These are phyloP conservation scores for Perkinsus marinus DNA, from an alignment of 169 alveolate genomes.

Conservation along the genomic window DNA sequence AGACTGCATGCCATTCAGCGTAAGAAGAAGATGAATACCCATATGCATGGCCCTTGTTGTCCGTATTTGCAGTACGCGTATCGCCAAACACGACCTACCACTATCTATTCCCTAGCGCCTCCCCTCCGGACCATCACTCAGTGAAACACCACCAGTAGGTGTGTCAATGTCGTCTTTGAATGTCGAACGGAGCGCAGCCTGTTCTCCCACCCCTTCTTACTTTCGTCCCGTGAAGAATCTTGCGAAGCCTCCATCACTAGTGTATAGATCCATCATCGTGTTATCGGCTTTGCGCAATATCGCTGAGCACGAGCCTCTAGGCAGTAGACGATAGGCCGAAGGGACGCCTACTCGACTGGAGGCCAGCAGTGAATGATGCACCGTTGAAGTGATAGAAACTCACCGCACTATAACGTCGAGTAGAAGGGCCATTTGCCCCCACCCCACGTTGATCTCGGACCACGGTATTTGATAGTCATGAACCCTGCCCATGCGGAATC, in stretches of 20 bases:
- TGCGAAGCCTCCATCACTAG: not conserved
- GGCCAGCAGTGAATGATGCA: too few species aligned
- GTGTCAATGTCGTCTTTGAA: too few species aligned
- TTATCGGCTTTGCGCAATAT: constrained; percentile 1
- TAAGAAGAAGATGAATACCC: too few species aligned
- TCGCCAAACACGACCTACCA: too few species aligned
- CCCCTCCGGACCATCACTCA: too few species aligned
- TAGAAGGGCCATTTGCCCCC: constrained; percentile 32
- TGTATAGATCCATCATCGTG: not conserved
- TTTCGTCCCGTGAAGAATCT: not conserved
- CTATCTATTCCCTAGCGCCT: too few species aligned
- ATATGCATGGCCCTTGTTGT: too few species aligned
- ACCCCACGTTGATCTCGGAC: constrained; percentile 29
- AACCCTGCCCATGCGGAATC: not conserved
- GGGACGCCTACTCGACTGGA: not conserved
- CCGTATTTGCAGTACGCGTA: too few species aligned
- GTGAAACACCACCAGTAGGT: too few species aligned
- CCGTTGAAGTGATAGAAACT: not conserved
- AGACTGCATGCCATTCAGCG: too few species aligned
- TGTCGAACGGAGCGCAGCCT: too few species aligned
- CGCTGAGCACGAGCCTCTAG: constrained; percentile 26
- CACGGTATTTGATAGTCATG: constrained; percentile 6
- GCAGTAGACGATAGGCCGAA: constrained; percentile 25
- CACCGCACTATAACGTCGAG: constrained; percentile 23
- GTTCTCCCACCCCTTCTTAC: not conserved